Base-by-base conservation (phyloP, 2,329 filamentous ascomycete genomes). In the Xylariomycetidae sp. region DNA sequence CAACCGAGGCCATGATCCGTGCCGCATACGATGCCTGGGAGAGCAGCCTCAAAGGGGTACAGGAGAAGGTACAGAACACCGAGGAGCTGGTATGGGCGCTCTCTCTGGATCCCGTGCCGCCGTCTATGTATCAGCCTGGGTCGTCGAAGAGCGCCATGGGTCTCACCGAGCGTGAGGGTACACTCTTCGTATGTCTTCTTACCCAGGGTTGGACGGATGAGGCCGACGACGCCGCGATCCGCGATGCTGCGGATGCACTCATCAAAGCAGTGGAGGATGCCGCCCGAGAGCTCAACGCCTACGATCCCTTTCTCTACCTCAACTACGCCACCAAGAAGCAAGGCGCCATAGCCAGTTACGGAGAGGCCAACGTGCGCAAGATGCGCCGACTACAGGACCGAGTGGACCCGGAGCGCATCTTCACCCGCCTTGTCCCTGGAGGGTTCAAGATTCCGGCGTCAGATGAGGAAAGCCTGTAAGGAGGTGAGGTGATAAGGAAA, bases 381-480 rank as follows among this genome's bases (percentile, higher is more conserved):
- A 8, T 29, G 15, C 26, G 8, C 5, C 14, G 5, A 6, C 10
- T 29, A 5, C 15, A 7, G 10, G 10, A 2, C 34, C 37, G 7
- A 47, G 34, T 43, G 2, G 47, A 48, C 30, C 41, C 40, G 6
- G n/a, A 28, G 2, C 34, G 27, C 10, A 24, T 45, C 4, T 49
- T 49, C 26, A 42, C 38, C 0, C 19, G 29, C 6, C 27, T 29
- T 6, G 43, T 43, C 8, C 37, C 41, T 12, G 43, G 47, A 5
- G 47, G 47, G 4, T 45, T 40, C 35, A 49, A 49, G 28, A 39
- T 47, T 17, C 30, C 30, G n/a, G n/a, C n/a, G n/a, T n/a, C n/a
- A n/a, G n/a, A n/a, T n/a, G n/a, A n/a, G n/a, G n/a, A n/a, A n/a
- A n/a, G n/a, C n/a, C n/a, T n/a, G n/a, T n/a, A n/a, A n/a, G n/a